Evolutionary conservation across 2,329 filamentous ascomycete species (phyloP).

Genomic region (Hymenoscyphus repandus): DNA sequence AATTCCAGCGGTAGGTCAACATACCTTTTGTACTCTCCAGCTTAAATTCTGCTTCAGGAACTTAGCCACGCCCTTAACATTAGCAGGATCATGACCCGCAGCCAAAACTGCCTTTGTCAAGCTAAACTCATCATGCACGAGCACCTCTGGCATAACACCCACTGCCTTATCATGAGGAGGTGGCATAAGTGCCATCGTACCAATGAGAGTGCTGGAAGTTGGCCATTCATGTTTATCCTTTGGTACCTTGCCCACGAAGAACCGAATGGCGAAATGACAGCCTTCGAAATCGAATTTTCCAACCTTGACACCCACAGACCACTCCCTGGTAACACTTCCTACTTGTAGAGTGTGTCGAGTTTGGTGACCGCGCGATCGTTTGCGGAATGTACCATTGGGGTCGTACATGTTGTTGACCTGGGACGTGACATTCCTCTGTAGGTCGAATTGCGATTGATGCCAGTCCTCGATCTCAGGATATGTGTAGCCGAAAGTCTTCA

Average conservation of each 20-base stretch:
- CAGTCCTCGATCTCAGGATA: conserved; percentile 35
- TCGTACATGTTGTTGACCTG: conserved; percentile 51
- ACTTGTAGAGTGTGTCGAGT: background rate
- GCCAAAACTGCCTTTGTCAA: conserved; percentile 10
- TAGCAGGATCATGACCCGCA: conserved; percentile 7
- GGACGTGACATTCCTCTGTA: conserved; percentile 55
- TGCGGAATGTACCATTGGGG: conserved; percentile 5
- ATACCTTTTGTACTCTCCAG: conserved; percentile 27
- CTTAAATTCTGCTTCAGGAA: conserved; percentile 22
- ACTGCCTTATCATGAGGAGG: conserved; percentile 8
- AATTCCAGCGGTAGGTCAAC: background rate
- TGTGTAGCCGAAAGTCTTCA: conserved; percentile 10
- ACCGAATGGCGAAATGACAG: conserved; percentile 18
- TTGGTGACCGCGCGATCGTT: background rate
- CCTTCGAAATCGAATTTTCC: conserved; percentile 25
- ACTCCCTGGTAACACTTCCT: conserved; percentile 14
- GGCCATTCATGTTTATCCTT: conserved; percentile 20
- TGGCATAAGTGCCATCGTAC: conserved; percentile 23
- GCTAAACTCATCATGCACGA: conserved; percentile 21
- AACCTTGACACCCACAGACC: conserved; percentile 20
- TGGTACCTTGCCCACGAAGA: conserved; percentile 24
- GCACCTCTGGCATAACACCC: conserved; percentile 8
- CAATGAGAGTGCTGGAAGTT: conserved; percentile 9
- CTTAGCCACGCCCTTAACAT: conserved; percentile 10
- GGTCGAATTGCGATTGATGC: conserved; percentile 49